Conservation (phyloP, 202 grass and related monocot species). For the Hordeum pubiflorum region DNA sequence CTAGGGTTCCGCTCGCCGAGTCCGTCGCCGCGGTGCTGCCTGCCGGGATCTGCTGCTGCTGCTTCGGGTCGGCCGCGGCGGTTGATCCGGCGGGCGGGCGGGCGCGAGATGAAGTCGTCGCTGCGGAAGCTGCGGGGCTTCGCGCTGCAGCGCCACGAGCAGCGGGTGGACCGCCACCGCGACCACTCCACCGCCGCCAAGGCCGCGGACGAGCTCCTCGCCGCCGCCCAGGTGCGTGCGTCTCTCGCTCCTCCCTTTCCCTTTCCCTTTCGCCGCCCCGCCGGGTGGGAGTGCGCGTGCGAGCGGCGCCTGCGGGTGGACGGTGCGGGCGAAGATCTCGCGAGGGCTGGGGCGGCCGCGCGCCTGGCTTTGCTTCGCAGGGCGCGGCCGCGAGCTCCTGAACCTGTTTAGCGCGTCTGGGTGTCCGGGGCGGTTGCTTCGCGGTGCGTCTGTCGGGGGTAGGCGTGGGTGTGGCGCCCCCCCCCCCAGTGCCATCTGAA, state of each 20-base stretch:
- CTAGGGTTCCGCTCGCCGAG: conserved; percentile 43
- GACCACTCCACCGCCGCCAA: conserved; percentile 33
- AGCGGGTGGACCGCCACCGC: conserved; percentile 44
- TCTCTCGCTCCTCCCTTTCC: not conserved
- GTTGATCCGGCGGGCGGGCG: not conserved
- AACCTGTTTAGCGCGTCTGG: not conserved
- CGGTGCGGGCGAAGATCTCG: conserved; percentile 11
- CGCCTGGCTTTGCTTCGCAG: not conserved
- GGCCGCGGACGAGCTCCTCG: conserved; percentile 71
- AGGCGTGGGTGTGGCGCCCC: not conserved
- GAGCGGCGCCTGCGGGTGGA: too few species aligned
- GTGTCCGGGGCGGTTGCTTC: not conserved
- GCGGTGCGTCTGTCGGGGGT: not conserved
- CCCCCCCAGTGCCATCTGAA: not conserved
- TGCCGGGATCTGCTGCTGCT: conserved; percentile 34
- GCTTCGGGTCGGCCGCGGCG: not conserved
- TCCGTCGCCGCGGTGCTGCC: not conserved
- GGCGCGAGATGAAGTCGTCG: conserved; percentile 70
- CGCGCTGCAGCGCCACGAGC: conserved; percentile 76
- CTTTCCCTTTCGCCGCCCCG: not conserved
- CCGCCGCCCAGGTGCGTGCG: conserved; percentile 59
- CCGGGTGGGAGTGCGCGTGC: not conserved
- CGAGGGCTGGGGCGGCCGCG: not conserved
- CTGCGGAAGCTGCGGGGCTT: conserved; percentile 90
- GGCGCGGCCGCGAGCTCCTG: not conserved